phyloP scores from a whole-genome alignment of 129 eudicot species.

The Silybum marianum region DNA sequence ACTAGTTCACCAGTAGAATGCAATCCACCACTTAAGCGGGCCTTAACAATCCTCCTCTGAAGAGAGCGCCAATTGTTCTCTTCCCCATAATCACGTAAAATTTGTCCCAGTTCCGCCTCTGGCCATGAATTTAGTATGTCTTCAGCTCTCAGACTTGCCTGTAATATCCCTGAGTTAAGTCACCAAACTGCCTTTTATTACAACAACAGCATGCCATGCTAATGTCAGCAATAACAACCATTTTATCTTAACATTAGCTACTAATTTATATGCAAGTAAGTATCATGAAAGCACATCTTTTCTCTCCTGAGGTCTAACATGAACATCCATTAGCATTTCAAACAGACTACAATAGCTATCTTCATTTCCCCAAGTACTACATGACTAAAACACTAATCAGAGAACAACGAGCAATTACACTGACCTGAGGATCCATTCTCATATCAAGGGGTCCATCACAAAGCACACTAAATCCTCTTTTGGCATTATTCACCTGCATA shows the following conservation, averaged over 20 bases:
- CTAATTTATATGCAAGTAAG: neutral
- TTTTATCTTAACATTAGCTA: neutral
- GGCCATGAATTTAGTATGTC: constrained; percentile 95
- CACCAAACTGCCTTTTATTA: neutral
- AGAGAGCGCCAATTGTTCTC: constrained; percentile 86
- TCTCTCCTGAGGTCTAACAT: neutral
- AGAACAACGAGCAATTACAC: constrained; percentile 8
- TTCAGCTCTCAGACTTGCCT: constrained; percentile 91
- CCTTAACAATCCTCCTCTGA: constrained; percentile 78
- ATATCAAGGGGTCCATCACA: constrained; percentile 93
- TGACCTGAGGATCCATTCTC: constrained; percentile 97
- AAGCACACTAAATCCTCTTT: constrained; percentile 90
- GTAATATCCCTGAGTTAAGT: constrained; percentile 68
- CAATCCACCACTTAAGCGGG: constrained; percentile 83
- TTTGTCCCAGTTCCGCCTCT: constrained; percentile 71
- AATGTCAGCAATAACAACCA: neutral
- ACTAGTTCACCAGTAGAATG: constrained; percentile 83
- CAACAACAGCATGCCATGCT: constrained; percentile 2
- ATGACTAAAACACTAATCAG: neutral
- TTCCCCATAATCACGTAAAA: constrained; percentile 91
- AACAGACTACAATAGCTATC: neutral
- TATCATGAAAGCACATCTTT: neutral
- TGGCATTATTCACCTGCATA: constrained; percentile 81
- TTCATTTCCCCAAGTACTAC: neutral
- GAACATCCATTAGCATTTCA: neutral